Percentiles rank a stretch among this genome's conserved stretches.
Conservation (phyloP, 768 basidiomycete genomes). For the Pleurotus tuber-regium region DNA sequence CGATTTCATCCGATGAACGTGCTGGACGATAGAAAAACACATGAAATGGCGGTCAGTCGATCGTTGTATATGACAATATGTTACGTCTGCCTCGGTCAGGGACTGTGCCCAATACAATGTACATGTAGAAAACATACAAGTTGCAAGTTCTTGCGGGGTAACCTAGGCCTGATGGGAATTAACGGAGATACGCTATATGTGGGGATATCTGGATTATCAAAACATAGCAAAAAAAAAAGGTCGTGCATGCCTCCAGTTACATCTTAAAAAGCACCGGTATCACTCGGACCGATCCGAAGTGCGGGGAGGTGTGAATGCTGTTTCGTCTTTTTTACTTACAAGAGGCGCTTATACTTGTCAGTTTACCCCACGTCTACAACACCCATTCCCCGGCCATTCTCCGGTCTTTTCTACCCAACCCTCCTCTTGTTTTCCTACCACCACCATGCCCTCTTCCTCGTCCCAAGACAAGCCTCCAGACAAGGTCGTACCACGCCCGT, state of each 20-base stretch:
- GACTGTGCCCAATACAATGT: neutral
- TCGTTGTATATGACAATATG: too few species aligned
- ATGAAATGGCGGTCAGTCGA: too few species aligned
- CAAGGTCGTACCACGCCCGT: conserved; percentile 60
- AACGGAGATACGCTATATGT: neutral
- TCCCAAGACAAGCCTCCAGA: conserved; percentile 18
- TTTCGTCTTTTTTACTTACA: conserved; percentile 3
- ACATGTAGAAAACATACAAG: neutral
- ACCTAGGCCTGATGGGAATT: conserved; percentile 1
- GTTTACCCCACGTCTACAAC: conserved; percentile 8
- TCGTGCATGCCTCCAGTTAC: neutral
- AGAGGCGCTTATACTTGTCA: conserved; percentile 4
- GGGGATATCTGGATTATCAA: conserved; percentile 4
- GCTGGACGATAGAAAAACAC: neutral
- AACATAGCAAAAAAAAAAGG: neutral
- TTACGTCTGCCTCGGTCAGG: conserved; percentile 3
- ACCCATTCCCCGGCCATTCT: conserved; percentile 10
- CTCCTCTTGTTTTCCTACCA: conserved; percentile 13
- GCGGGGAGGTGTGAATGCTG: conserved; percentile 3
- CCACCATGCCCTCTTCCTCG: conserved; percentile 5
- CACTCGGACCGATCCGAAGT: conserved; percentile 11
- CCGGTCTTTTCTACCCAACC: conserved; percentile 7
- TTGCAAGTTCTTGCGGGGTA: neutral
- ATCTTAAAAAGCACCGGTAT: conserved; percentile 9
- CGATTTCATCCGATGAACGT: neutral